Percentiles rank a stretch among this genome's conserved stretches.
phyloP scores from a whole-genome alignment of 2,329 filamentous ascomycete species.

The Ceratocystis destructans region DNA sequence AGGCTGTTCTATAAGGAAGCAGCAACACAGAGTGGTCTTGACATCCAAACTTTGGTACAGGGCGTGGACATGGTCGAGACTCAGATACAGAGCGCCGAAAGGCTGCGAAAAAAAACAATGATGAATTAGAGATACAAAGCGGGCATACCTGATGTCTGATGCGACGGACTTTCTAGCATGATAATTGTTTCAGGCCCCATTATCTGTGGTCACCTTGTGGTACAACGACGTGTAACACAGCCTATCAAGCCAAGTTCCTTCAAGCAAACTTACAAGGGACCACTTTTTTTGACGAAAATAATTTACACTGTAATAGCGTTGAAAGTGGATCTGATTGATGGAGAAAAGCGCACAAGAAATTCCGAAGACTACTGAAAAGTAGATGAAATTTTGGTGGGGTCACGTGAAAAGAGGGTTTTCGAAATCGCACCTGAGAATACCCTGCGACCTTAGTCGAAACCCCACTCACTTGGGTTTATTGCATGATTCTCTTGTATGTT shows the following conservation, averaged over 20 bases:
- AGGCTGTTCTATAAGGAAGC: constrained; percentile 18
- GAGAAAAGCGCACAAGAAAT: constrained; percentile 9
- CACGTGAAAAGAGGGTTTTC: constrained; percentile 19
- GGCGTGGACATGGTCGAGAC: constrained; percentile 20
- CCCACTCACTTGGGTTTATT: constrained; percentile 19
- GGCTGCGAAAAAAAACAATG: background rate
- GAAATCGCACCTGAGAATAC: constrained; percentile 17
- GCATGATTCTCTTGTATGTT: constrained; percentile 24
- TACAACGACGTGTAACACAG: background rate
- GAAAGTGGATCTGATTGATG: constrained; percentile 2
- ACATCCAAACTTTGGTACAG: constrained; percentile 15
- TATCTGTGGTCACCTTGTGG: background rate
- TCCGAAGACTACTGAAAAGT: constrained; percentile 3
- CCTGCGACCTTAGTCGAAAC: constrained; percentile 18
- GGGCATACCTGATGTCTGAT: too few species aligned
- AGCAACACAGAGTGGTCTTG: constrained; percentile 12
- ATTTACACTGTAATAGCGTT: constrained; percentile 2
- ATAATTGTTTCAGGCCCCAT: background rate
- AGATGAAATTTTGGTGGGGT: constrained; percentile 14
- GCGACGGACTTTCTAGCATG: background rate
- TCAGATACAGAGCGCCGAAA: constrained; percentile 14
- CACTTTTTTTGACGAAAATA: background rate
- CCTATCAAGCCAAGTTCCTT: background rate
- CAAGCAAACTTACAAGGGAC: background rate
- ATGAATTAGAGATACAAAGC: too few species aligned